phyloP scores from a whole-genome alignment of 2,329 filamentous ascomycete genomes.

The Fusarium pilosicola region DNA sequence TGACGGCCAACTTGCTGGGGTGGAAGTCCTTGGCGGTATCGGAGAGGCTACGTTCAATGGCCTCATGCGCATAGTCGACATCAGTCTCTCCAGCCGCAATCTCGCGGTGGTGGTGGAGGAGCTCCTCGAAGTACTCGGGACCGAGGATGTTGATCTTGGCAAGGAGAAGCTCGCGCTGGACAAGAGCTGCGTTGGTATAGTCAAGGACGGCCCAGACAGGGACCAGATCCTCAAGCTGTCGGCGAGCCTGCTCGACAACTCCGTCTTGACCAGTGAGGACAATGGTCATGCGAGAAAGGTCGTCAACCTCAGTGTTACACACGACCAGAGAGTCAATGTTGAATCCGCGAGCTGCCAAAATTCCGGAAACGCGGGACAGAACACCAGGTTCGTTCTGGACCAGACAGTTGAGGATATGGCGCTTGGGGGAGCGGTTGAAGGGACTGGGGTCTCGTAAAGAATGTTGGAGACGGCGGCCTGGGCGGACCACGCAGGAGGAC shows the following conservation, averaged over 20 bases:
- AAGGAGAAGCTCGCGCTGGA: constrained; percentile 93
- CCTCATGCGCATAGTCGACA: constrained; percentile 56
- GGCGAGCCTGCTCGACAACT: constrained; percentile 94
- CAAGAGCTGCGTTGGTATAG: constrained; percentile 90
- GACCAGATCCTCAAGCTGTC: constrained; percentile 95
- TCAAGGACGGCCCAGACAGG: constrained; percentile 98
- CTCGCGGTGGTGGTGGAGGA: constrained; percentile 94
- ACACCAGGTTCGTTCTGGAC: constrained; percentile 99
- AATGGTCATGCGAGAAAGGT: constrained; percentile 98
- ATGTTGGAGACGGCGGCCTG: constrained; percentile 97
- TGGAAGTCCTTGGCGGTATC: constrained; percentile 78
- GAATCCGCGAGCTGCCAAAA: constrained; percentile 94
- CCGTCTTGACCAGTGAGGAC: constrained; percentile 96
- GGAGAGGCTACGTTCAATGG: constrained; percentile 55
- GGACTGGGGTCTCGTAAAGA: constrained; percentile 95
- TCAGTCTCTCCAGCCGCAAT: constrained; percentile 67
- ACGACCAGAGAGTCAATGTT: constrained; percentile 99
- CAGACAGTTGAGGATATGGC: constrained; percentile 96
- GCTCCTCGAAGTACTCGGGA: constrained; percentile 97
- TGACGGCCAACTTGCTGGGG: constrained; percentile 84
- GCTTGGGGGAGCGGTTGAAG: constrained; percentile 87
- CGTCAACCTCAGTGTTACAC: constrained; percentile 96
- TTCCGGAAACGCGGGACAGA: constrained; percentile 93
- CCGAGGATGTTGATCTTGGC: constrained; percentile 97
- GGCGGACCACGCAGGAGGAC: constrained; percentile 84